Percentiles rank a stretch among this genome's conserved stretches.
phyloP scores from a whole-genome alignment of 1,284 basidiomycete genomes.

The Cryptococcus amylolentus region DNA sequence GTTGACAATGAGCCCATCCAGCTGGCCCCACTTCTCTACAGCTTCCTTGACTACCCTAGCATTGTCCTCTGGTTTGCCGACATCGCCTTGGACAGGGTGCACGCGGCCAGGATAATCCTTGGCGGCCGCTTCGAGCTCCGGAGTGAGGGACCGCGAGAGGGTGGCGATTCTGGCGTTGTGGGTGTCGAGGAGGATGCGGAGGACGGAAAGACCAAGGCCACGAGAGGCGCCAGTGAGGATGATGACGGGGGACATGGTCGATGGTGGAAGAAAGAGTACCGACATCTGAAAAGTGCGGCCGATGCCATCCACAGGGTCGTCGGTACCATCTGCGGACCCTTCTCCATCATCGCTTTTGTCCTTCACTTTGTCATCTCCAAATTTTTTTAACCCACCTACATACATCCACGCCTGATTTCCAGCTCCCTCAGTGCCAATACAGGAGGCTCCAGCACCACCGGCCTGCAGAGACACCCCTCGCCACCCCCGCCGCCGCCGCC shows the following conservation, averaged over 20 bases:
- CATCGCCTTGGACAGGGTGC: slow-evolving; percentile 49
- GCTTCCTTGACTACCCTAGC: slow-evolving; percentile 44
- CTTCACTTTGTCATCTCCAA: background rate
- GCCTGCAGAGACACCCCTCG: background rate
- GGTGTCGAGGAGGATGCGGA: slow-evolving; percentile 46
- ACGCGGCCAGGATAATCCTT: slow-evolving; percentile 32
- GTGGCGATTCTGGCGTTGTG: slow-evolving; percentile 52
- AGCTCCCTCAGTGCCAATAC: background rate
- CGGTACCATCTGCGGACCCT: background rate
- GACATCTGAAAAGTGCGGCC: background rate
- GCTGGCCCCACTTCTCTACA: slow-evolving; percentile 47
- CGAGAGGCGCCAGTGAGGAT: slow-evolving; percentile 48
- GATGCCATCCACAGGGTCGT: background rate
- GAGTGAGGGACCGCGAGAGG: slow-evolving; percentile 51
- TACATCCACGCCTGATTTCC: background rate
- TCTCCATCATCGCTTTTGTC: background rate
- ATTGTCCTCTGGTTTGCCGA: slow-evolving; percentile 44
- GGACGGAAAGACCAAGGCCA: slow-evolving; percentile 54
- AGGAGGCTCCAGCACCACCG: no score
- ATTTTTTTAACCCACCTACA: background rate
- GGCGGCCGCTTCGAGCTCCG: slow-evolving; percentile 46
- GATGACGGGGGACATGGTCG: slow-evolving; percentile 31
- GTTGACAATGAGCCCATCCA: slow-evolving; percentile 55
- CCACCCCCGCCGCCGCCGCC: no score
- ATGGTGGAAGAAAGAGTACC: background rate